Conservation (phyloP, 352 stramenopile species). For the Nothophytophthora sp. region DNA sequence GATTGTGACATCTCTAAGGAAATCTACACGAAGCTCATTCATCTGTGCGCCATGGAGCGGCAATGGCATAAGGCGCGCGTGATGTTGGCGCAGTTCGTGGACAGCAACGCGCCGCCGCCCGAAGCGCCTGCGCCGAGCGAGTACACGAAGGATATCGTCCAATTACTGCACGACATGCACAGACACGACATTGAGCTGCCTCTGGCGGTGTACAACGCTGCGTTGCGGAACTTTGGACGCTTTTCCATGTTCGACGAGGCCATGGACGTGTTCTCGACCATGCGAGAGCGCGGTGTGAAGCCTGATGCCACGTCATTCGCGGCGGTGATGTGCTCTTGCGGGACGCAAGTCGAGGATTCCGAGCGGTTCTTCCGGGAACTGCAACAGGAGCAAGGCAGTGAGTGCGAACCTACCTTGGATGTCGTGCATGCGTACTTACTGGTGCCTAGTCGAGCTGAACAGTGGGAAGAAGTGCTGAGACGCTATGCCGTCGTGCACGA, state of each 20-base stretch:
- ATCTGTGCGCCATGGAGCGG: slow-evolving; percentile 45
- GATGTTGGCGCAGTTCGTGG: slow-evolving; percentile 48
- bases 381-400: neutral
- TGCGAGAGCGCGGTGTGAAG: slow-evolving; percentile 35
- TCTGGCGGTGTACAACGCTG: slow-evolving; percentile 60
- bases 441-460: slow-evolving; percentile 35
- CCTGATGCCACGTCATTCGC: slow-evolving; percentile 61
- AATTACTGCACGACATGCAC: slow-evolving; percentile 53
- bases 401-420: slow-evolving; percentile 24
- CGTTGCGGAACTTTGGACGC: slow-evolving; percentile 55
- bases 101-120: slow-evolving; percentile 34
- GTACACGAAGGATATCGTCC: slow-evolving; percentile 52
- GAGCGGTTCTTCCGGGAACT: slow-evolving; percentile 52
- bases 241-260: slow-evolving; percentile 40
- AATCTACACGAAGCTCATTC: slow-evolving; percentile 45
- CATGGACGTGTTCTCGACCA: slow-evolving; percentile 36
- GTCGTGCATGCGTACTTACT: slow-evolving; percentile 41
- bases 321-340: slow-evolving; percentile 54
- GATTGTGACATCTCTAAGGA: slow-evolving; percentile 32
- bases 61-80: slow-evolving; percentile 60
- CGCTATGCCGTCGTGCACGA: slow-evolving; percentile 27
- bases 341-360: slow-evolving; percentile 38
- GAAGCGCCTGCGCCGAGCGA: slow-evolving; percentile 30
- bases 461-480: slow-evolving; percentile 43
- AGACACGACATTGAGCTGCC: slow-evolving; percentile 35